phyloP scores from a whole-genome alignment of 208 protist species.

The Wallacemonas sp. region DNA sequence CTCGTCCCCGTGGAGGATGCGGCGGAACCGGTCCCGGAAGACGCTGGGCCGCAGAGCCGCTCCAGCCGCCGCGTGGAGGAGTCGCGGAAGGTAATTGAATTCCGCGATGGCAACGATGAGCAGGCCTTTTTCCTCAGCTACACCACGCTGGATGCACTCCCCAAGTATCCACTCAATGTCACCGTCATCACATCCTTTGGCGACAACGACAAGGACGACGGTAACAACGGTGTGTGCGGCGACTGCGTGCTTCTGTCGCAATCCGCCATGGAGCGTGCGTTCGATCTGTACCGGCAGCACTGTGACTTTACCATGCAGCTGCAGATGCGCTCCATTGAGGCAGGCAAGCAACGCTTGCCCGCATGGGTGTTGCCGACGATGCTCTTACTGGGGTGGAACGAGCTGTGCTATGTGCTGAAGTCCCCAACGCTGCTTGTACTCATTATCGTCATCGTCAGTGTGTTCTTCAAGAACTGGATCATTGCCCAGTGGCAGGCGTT shows the following conservation, averaged over 20 bases:
- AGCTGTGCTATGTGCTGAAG: constrained; percentile 76
- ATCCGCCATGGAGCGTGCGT: constrained; percentile 47
- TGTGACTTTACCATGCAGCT: constrained; percentile 84
- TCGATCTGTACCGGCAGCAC: constrained; percentile 71
- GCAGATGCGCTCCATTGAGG: constrained; percentile 68
- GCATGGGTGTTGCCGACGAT: constrained; percentile 75
- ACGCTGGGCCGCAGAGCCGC: constrained; percentile 7
- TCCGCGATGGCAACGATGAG: constrained; percentile 50
- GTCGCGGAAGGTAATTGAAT: constrained; percentile 20
- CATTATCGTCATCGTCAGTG: constrained; percentile 34
- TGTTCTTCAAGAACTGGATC: constrained; percentile 74
- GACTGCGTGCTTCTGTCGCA: constrained; percentile 67
- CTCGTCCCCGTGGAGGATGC: constrained; percentile 11
- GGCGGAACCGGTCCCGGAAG: neutral
- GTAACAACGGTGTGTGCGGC: constrained; percentile 16
- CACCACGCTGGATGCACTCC: constrained; percentile 34
- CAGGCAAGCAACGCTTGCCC: constrained; percentile 55
- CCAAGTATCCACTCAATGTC: constrained; percentile 46
- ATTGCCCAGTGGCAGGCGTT: constrained; percentile 73
- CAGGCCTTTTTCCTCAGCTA: constrained; percentile 56
- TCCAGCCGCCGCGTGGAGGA: constrained; percentile 26
- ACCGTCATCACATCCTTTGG: constrained; percentile 11
- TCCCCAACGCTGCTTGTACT: constrained; percentile 63
- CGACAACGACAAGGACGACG: constrained; percentile 14
- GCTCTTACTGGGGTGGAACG: constrained; percentile 76